Evolutionary conservation across 768 basidiomycete species (phyloP).

Genomic region (Kwoniella dendrophila): DNA sequence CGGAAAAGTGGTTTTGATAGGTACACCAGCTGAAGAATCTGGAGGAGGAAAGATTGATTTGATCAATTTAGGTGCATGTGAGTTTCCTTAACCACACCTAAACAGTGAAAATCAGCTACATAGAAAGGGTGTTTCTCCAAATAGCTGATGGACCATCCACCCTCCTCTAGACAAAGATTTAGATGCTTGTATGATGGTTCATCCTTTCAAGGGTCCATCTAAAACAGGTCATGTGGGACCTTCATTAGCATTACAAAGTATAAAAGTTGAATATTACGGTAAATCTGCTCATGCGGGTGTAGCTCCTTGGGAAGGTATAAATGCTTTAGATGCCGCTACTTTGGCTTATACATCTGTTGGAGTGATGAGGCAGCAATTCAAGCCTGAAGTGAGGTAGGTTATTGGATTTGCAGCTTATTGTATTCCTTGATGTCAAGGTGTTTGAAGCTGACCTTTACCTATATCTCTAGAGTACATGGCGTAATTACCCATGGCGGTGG

Average conservation of each 20-base stretch:
- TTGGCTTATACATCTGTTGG: slow-evolving; percentile 78
- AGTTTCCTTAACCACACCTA: no score
- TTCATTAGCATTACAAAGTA: slow-evolving; percentile 16
- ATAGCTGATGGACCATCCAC: no score
- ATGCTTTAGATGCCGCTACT: slow-evolving; percentile 71
- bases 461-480: slow-evolving; percentile 70
- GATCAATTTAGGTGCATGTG: slow-evolving; percentile 33
- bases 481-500: slow-evolving; percentile 72
- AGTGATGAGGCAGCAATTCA: slow-evolving; percentile 83
- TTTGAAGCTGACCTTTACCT: no score
- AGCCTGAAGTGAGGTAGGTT: slow-evolving; percentile 68
- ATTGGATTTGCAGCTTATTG: not conserved
- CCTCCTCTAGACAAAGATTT: slow-evolving; percentile 26
- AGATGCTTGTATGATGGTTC: slow-evolving; percentile 44
- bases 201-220: slow-evolving; percentile 18
- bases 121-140: no score
- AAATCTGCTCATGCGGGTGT: slow-evolving; percentile 38
- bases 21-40: slow-evolving; percentile 44
- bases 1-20: slow-evolving; percentile 37
- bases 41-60: slow-evolving; percentile 38
- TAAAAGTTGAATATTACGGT: slow-evolving; percentile 33
- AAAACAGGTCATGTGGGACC: slow-evolving; percentile 13
- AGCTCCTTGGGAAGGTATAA: slow-evolving; percentile 32
- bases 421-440: not conserved
- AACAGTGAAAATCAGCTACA: no score